Conservation (phyloP, 1,139 yeast genomes). For the Candida tropicalis region DNA sequence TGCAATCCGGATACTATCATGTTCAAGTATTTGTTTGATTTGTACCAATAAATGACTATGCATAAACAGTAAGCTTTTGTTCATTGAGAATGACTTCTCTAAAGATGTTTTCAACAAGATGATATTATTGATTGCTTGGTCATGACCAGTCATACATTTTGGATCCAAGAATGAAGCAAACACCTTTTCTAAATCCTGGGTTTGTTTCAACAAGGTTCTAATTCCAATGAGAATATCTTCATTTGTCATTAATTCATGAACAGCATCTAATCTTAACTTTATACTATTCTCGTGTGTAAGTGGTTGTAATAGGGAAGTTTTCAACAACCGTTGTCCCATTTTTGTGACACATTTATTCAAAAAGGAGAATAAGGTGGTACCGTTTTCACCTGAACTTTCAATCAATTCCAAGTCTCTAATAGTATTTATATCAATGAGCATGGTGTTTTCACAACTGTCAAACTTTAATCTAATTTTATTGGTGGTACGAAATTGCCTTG, state of each 20-base stretch:
- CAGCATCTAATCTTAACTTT: conserved; percentile 32
- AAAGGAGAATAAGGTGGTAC: conserved; percentile 33
- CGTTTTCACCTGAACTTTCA: conserved; percentile 29
- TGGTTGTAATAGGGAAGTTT: conserved; percentile 46
- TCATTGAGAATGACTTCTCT: conserved; percentile 18
- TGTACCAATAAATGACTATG: conserved; percentile 25
- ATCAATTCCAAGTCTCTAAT: conserved; percentile 37
- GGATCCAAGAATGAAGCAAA: conserved; percentile 25
- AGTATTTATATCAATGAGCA: conserved; percentile 43
- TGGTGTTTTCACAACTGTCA: conserved; percentile 41
- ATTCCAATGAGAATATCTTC: conserved; percentile 20
- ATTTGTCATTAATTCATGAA: conserved; percentile 29
- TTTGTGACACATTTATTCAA: conserved; percentile 42
- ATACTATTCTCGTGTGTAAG: conserved; percentile 37
- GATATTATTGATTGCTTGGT: conserved; percentile 40
- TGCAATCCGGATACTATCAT: conserved; percentile 23
- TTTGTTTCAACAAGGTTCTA: conserved; percentile 24
- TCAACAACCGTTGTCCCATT: conserved; percentile 46
- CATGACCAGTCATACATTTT: conserved; percentile 21
- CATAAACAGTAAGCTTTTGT: conserved; percentile 17
- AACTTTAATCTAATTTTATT: conserved; percentile 35
- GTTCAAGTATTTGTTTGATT: conserved; percentile 27
- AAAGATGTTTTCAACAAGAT: conserved; percentile 37
- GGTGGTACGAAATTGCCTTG: conserved; percentile 15
- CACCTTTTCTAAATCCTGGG: conserved; percentile 39